Percentiles rank a stretch among this genome's conserved stretches.
These are phyloP conservation scores for Phytophthora tubulina DNA, from an alignment of 352 stramenopile genomes.

Conservation along the genomic window DNA sequence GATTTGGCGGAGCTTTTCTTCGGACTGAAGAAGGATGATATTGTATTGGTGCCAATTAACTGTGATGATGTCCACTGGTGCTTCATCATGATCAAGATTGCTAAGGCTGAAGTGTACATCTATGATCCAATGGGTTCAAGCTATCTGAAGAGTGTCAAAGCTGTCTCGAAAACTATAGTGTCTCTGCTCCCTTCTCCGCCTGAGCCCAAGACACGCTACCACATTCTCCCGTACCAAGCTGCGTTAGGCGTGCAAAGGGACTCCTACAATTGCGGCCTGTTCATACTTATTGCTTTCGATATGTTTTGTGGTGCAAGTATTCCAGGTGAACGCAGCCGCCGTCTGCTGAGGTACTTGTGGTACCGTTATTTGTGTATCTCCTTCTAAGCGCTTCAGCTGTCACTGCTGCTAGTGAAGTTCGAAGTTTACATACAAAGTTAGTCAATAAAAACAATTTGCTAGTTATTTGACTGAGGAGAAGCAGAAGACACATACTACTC, in stretches of 20 bases:
- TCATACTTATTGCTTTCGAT: neutral
- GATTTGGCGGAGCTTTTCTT: neutral
- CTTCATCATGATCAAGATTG: neutral
- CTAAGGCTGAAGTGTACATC: neutral
- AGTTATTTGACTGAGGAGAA: constrained; percentile 1
- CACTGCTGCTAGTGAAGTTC: neutral
- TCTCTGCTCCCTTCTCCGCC: neutral
- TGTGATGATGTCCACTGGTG: constrained; percentile 7
- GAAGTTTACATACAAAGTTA: too few relatives aligned
- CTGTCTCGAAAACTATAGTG: neutral
- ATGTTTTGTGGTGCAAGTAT: constrained; percentile 19
- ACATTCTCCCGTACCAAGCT: neutral
- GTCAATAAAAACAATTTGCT: too few relatives aligned
- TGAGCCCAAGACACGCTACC: neutral
- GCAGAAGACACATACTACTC: neutral
- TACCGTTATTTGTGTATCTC: too few relatives aligned
- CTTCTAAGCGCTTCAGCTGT: too few relatives aligned
- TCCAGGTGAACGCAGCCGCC: neutral
- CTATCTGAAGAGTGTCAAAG: neutral
- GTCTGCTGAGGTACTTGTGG: too few relatives aligned
- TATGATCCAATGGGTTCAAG: constrained; percentile 5
- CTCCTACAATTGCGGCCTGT: constrained; percentile 3
- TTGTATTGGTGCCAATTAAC: constrained; percentile 8
- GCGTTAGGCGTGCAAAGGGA: constrained; percentile 1
- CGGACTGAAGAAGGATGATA: neutral